Percentiles rank a stretch among this genome's conserved stretches.
phyloP scores from a whole-genome alignment of 1,284 basidiomycete species.

The Marasmius sp. region DNA sequence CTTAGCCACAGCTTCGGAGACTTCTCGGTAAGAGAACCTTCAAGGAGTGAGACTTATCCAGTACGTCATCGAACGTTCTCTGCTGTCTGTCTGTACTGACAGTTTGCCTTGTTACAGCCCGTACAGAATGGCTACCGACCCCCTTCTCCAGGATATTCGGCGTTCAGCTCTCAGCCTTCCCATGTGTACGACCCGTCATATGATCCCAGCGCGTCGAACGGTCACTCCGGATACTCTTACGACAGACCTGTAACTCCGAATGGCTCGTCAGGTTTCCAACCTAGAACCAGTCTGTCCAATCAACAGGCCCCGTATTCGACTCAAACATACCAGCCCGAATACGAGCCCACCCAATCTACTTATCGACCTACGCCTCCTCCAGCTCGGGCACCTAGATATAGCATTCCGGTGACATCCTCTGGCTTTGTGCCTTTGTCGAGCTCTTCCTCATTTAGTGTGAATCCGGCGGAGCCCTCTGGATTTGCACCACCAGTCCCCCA shows the following conservation, averaged over 20 bases:
- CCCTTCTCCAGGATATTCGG: constrained; percentile 36
- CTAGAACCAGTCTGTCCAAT: constrained; percentile 29
- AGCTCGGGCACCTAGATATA: constrained; percentile 59
- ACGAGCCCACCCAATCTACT: constrained; percentile 43
- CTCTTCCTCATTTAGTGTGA: constrained; percentile 27
- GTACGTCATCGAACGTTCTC: constrained; percentile 39
- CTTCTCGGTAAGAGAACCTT: constrained; percentile 50
- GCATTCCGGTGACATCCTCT: constrained; percentile 62
- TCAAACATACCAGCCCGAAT: constrained; percentile 51
- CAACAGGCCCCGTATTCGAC: constrained; percentile 27
- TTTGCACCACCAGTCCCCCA: constrained; percentile 42
- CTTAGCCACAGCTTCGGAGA: constrained; percentile 66
- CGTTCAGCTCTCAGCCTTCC: constrained; percentile 25
- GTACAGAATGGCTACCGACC: constrained; percentile 39
- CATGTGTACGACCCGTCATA: constrained; percentile 23
- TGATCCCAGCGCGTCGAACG: constrained; percentile 13
- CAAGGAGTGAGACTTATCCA: constrained; percentile 60
- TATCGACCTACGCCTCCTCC: constrained; percentile 33
- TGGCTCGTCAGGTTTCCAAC: constrained; percentile 30
- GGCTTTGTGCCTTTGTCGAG: constrained; percentile 58
- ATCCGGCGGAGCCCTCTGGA: constrained; percentile 48
- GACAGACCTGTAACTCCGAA: constrained; percentile 38
- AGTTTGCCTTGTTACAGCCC: constrained; percentile 23
- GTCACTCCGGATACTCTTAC: constrained; percentile 21
- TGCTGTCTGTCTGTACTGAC: constrained; percentile 6